Percentiles rank a stretch among this genome's conserved stretches.
These are phyloP conservation scores for Salisapilia sapeloensis DNA, from an alignment of 352 stramenopile genomes.

Conservation along the genomic window DNA sequence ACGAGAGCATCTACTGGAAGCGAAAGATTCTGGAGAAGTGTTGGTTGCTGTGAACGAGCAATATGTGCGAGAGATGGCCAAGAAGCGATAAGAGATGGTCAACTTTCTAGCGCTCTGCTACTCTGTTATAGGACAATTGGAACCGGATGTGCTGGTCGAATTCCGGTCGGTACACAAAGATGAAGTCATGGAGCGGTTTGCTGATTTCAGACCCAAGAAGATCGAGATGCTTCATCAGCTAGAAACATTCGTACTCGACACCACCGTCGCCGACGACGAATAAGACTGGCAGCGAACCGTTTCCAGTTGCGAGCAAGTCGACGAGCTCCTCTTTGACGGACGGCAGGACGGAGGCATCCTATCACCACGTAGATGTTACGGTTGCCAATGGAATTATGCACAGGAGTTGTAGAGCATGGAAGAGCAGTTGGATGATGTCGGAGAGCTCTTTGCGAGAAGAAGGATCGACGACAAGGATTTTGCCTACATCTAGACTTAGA, in stretches of 20 bases:
- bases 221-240: slow-evolving; percentile 2
- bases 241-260: too few species aligned
- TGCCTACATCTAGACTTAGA: slow-evolving; percentile 1
- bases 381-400: too few species aligned
- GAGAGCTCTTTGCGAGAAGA: neutral
- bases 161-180: slow-evolving; percentile 1
- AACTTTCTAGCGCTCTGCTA: neutral
- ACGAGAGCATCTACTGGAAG: neutral
- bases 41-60: slow-evolving; percentile 2
- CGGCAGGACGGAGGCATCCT: too few species aligned
- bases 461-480: slow-evolving; percentile 2
- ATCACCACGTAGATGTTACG: too few species aligned
- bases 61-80: neutral
- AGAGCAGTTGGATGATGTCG: slow-evolving; percentile 1
- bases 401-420: slow-evolving; percentile 1
- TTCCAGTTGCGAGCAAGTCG: too few species aligned
- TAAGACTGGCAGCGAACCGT: too few species aligned
- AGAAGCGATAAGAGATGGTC: neutral
- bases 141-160: neutral
- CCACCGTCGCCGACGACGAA: too few species aligned
- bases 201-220: slow-evolving; percentile 2
- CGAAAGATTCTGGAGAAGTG: slow-evolving; percentile 3
- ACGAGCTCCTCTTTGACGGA: too few species aligned
- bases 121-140: slow-evolving; percentile 1
- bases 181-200: slow-evolving; percentile 1